A percentile compares a stretch with the other conserved stretches of the same genome.
phyloP scores from a whole-genome alignment of 495 filamentous ascomycete species.

The Talaromyces thailandensis region DNA sequence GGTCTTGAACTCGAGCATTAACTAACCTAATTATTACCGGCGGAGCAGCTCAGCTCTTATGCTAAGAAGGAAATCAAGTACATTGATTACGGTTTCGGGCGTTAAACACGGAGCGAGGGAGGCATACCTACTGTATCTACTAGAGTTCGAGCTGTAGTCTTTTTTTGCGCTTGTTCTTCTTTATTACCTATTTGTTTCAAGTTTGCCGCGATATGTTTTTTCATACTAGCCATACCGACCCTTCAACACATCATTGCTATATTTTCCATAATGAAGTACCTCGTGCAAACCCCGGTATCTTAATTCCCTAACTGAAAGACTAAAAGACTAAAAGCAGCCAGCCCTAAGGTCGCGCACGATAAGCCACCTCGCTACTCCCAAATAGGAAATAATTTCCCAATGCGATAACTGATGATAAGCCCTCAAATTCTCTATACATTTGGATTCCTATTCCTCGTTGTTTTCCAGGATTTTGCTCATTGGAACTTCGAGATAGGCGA shows the following conservation, averaged over 20 bases:
- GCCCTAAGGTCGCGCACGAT: background rate
- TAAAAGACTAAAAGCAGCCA: background rate
- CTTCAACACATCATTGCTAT: background rate
- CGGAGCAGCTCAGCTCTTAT: background rate
- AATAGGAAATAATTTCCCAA: conserved; percentile 2
- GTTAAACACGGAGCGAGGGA: background rate
- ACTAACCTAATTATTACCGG: background rate
- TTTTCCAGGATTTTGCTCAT: background rate
- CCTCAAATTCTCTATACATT: background rate
- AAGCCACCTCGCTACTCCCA: background rate
- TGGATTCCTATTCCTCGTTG: background rate
- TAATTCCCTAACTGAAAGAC: background rate
- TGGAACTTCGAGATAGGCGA: background rate
- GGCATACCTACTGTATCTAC: background rate
- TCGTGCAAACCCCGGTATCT: background rate
- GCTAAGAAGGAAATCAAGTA: background rate
- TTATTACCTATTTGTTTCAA: background rate
- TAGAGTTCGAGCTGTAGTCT: background rate
- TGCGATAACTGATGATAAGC: background rate
- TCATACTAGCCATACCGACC: background rate
- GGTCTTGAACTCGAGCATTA: background rate
- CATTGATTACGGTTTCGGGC: background rate
- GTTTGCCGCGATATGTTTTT: background rate
- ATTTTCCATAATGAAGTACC: background rate
- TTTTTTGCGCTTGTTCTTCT: background rate